Base-by-base conservation (phyloP, 192 early-diverging fungal species). In the Coemansia erecta region DNA sequence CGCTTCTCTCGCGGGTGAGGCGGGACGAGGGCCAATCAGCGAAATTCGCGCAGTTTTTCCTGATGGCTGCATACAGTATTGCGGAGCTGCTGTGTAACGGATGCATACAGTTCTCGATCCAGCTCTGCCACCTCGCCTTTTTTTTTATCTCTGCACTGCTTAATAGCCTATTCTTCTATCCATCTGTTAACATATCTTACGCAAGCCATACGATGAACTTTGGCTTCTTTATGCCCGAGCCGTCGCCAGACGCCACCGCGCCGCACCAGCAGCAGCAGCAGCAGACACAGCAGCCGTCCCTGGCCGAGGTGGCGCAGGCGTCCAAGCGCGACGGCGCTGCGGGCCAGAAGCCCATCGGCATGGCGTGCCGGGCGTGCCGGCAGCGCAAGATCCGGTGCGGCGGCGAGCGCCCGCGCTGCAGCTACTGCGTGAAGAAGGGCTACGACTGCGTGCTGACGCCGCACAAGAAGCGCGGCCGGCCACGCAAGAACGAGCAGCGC, bases 361-460 rank as follows among this genome's bases (percentile, higher is more conserved):
- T 79, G 70, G 80, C 80, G 5, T 81, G 80, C 15, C 56, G 70
- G 2, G 73, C 73, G 0, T 81, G 80, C 46, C 62, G 80, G 8
- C 53, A 59, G 60, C 73, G 74, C 51, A 81, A 81, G 64, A 76
- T 81, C 55, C 52, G 73, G 6, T 81, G 80, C 41, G 80, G 73
- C 45, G 80, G 80, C 21, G 70, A 76, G 45, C 73, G 57, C 2
- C 80, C 80, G 3, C 66, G 74, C 7, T 81, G 80, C 59, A 67
- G 59, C 21, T 77, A 81, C 61, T 81, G 80, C 42, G 63, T 70
- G 4, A 76, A 76, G 24, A 72, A 76, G 33, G 66, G 70, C 0
- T 72, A 72, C 47, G 73, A 72, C 12, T 81, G 80, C 44, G 60
- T 70, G 4, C 21, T 79, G 47, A 79, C 76, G 10, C 76, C 76